These are phyloP conservation scores for Podospora comata DNA, from an alignment of 495 filamentous ascomycete species.

Conservation along the genomic window DNA sequence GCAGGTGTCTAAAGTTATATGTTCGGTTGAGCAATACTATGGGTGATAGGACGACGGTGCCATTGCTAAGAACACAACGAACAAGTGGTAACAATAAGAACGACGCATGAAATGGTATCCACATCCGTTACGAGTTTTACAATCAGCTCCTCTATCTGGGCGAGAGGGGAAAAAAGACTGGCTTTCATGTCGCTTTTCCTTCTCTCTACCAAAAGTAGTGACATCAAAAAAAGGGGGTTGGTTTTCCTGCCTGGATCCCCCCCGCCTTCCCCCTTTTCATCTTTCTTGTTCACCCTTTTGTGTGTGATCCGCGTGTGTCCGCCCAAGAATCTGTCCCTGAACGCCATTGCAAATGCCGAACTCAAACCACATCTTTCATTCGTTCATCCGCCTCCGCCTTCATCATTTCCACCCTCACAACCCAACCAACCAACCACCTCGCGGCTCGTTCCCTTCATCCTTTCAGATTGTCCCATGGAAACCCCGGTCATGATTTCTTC, in stretches of 20 bases:
- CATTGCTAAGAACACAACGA: too few species aligned
- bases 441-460: neutral
- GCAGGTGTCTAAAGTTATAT: too few species aligned
- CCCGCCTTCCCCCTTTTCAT: neutral
- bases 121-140: neutral
- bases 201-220: neutral
- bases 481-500: too few species aligned
- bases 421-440: neutral
- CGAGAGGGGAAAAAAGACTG: neutral
- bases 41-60: too few species aligned
- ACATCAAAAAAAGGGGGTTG: neutral
- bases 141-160: neutral
- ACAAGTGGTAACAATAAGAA: too few species aligned
- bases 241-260: neutral
- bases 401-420: neutral
- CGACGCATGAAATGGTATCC: neutral
- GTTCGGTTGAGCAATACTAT: too few species aligned
- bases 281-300: neutral
- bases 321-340: constrained; percentile 24
- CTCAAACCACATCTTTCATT: constrained; percentile 10
- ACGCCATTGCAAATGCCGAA: constrained; percentile 30
- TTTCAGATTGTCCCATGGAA: neutral
- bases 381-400: neutral
- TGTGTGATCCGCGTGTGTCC: constrained; percentile 13
- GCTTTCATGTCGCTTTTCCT: neutral